A percentile compares a stretch with the other conserved stretches of the same genome.
Conservation (phyloP, 1,284 basidiomycete genomes). For the Leccinum fuscescens region DNA sequence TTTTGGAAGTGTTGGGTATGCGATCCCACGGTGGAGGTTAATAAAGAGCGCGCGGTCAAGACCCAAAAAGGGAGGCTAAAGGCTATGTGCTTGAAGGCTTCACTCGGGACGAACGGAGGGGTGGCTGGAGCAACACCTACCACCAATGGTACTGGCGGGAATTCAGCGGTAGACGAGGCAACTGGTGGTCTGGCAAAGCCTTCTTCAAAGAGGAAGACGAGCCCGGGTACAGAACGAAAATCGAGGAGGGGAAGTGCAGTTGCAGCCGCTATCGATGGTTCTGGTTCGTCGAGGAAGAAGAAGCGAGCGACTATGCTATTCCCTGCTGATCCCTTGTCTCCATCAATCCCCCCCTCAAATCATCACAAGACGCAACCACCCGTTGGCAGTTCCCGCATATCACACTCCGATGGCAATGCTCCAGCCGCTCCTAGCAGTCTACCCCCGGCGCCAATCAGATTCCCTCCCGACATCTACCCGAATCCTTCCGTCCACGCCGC, state of each 20-base stretch:
- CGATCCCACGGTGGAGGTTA: conserved; percentile 41
- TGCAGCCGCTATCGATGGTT: conserved; percentile 37
- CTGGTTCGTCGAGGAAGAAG: conserved; percentile 38
- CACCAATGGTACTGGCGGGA: conserved; percentile 17
- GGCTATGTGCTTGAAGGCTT: conserved; percentile 28
- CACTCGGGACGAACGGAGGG: conserved; percentile 24
- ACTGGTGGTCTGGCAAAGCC: conserved; percentile 17
- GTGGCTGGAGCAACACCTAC: conserved; percentile 4
- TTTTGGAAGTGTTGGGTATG: conserved; percentile 68
- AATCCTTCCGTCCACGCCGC: conserved; percentile 50
- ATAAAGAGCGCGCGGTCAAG: conserved; percentile 47
- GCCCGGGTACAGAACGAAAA: conserved; percentile 49
- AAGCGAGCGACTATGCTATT: conserved; percentile 41
- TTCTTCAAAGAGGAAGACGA: conserved; percentile 34
- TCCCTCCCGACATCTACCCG: conserved; percentile 39
- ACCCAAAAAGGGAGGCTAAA: conserved; percentile 39
- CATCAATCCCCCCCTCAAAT: conserved; percentile 19
- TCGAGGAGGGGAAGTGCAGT: conserved; percentile 40
- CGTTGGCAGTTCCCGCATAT: conserved; percentile 17
- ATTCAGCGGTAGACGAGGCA: conserved; percentile 17
- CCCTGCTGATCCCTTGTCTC: conserved; percentile 22
- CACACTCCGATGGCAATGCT: conserved; percentile 19
- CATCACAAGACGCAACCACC: conserved; percentile 13
- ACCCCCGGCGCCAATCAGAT: conserved; percentile 31
- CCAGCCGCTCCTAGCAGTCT: conserved; percentile 26